phyloP scores from a whole-genome alignment of 2,329 filamentous ascomycete species.

The Akanthomyces muscarius region DNA sequence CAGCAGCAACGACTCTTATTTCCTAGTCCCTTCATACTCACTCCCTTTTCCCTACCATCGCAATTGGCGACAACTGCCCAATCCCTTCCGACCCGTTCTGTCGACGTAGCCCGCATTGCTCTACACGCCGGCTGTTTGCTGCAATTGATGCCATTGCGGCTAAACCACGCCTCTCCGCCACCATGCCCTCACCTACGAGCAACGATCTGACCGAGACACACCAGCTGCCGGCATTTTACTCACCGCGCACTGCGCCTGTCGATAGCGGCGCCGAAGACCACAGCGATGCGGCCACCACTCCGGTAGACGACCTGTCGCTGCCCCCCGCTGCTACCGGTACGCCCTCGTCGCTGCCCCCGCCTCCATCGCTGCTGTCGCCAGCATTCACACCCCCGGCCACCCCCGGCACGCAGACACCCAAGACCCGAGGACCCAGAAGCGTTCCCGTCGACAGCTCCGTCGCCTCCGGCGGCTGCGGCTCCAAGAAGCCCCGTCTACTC shows the following conservation, averaged over 20 bases:
- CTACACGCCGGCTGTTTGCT: neutral
- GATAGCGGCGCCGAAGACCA: conserved; percentile 19
- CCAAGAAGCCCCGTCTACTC: conserved; percentile 67
- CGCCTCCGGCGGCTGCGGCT: conserved; percentile 55
- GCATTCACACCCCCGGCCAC: conserved; percentile 73
- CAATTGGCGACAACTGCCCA: neutral
- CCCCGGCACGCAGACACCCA: conserved; percentile 54
- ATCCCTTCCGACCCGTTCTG: neutral
- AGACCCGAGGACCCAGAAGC: conserved; percentile 41
- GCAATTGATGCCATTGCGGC: conserved; percentile 3
- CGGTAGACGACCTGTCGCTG: conserved; percentile 35
- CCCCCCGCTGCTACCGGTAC: conserved; percentile 22
- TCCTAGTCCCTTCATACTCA: neutral
- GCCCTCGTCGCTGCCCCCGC: conserved; percentile 32
- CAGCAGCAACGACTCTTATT: neutral
- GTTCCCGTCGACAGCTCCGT: conserved; percentile 58
- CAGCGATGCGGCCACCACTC: conserved; percentile 15
- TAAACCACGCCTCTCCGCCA: neutral
- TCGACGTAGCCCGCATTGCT: neutral
- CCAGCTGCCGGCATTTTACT: conserved; percentile 38
- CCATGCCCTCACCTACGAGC: conserved; percentile 17
- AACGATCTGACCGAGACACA: conserved; percentile 20
- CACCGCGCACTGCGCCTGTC: conserved; percentile 28
- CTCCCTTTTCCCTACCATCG: neutral
- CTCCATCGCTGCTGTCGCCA: conserved; percentile 76